These are phyloP conservation scores for Mucor racemosus DNA, from an alignment of 371 early-diverging fungal genomes.

Conservation along the genomic window DNA sequence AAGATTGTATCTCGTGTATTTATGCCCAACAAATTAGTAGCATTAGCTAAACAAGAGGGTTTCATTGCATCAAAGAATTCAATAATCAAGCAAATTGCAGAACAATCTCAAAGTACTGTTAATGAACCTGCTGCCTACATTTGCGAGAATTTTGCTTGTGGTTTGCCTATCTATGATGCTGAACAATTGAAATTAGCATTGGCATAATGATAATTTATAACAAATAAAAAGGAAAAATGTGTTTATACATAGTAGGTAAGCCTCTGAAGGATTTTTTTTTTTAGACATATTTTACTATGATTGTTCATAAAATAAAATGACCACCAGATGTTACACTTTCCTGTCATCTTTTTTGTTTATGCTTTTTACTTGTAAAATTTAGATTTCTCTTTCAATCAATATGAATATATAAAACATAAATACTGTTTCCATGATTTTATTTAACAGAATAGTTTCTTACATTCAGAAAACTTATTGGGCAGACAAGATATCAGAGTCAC, in stretches of 20 bases:
- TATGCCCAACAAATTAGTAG: conserved; percentile 44
- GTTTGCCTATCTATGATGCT: conserved; percentile 39
- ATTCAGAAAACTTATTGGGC: conserved; percentile 41
- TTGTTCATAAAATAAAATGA: no score
- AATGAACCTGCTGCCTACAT: conserved; percentile 34
- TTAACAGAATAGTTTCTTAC: not conserved
- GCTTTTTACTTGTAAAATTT: no score
- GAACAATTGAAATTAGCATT: conserved; percentile 17
- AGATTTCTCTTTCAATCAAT: not conserved
- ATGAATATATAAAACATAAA: not conserved
- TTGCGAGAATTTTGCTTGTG: conserved; percentile 58
- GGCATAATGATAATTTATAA: not conserved
- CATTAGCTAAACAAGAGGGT: conserved; percentile 33
- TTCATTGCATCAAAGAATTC: conserved; percentile 34
- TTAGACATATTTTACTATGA: no score
- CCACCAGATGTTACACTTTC: no score
- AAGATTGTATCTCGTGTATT: conserved; percentile 28
- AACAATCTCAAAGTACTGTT: conserved; percentile 3
- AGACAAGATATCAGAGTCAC: conserved; percentile 83
- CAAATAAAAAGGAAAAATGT: no score
- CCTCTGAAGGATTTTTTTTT: no score
- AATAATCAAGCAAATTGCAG: conserved; percentile 30
- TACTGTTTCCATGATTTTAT: not conserved
- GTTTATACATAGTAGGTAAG: no score
- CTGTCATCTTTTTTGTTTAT: no score